Conservation (phyloP, 306 rosid genomes). For the Cucurbita argyrosperma region DNA sequence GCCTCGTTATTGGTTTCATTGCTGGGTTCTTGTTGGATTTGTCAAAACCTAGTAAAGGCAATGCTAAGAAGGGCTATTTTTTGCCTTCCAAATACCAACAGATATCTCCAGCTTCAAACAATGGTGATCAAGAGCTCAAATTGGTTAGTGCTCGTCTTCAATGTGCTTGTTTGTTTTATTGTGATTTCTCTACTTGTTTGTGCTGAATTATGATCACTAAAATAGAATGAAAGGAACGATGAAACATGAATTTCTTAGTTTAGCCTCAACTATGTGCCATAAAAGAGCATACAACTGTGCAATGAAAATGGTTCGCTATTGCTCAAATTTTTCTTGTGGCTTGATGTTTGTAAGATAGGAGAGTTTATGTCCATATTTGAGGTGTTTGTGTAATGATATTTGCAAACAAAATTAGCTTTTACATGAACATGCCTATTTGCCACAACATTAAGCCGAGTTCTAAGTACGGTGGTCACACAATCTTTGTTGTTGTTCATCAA, state of each 20-base stretch:
- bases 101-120: slow-evolving; percentile 22
- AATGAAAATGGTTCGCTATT: neutral
- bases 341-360: neutral
- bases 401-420: neutral
- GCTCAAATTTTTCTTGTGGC: neutral
- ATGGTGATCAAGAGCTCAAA: slow-evolving; percentile 61
- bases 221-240: neutral
- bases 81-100: slow-evolving; percentile 26
- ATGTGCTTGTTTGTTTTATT: neutral
- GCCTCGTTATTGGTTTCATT: slow-evolving; percentile 83
- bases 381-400: neutral
- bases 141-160: slow-evolving; percentile 49
- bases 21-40: slow-evolving; percentile 59
- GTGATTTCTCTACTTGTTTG: neutral
- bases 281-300: neutral
- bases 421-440: neutral
- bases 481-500: neutral
- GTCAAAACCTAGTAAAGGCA: slow-evolving; percentile 30
- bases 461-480: neutral
- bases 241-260: neutral
- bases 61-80: slow-evolving; percentile 18
- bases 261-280: neutral
- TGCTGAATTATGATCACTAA: neutral
- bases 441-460: neutral
- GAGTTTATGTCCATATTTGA: neutral